These are phyloP conservation scores for Podochytrium sp. DNA, from an alignment of 192 early-diverging fungal genomes.

Conservation along the genomic window DNA sequence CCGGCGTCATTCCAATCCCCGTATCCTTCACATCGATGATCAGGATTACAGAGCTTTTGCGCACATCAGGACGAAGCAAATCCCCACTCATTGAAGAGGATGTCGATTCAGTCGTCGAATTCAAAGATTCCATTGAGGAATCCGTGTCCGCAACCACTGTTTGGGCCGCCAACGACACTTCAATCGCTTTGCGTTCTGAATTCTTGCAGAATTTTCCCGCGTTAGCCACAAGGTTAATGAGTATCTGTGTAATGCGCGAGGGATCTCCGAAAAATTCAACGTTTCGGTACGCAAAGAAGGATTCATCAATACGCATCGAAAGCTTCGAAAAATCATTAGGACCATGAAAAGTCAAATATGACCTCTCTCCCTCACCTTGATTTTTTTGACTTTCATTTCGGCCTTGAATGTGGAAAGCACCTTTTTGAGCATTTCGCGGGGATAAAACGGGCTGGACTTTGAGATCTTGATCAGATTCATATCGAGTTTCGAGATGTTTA, in stretches of 20 bases:
- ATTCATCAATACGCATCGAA: slow-evolving; percentile 41
- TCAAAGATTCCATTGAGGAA: neutral
- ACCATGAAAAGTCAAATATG: too few species aligned
- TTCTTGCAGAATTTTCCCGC: slow-evolving; percentile 59
- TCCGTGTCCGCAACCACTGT: neutral
- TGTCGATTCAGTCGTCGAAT: too few species aligned
- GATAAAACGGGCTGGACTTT: slow-evolving; percentile 30
- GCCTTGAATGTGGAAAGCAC: slow-evolving; percentile 39
- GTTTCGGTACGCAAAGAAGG: slow-evolving; percentile 41
- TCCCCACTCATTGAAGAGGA: too few species aligned
- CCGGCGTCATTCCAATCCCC: slow-evolving; percentile 41
- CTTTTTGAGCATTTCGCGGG: slow-evolving; percentile 29
- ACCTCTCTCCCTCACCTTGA: too few species aligned
- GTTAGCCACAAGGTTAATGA: slow-evolving; percentile 61
- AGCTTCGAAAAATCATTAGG: too few species aligned
- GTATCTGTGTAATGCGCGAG: slow-evolving; percentile 47
- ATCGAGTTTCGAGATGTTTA: slow-evolving; percentile 36
- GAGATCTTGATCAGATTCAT: slow-evolving; percentile 44
- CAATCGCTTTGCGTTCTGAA: slow-evolving; percentile 10
- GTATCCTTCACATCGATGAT: slow-evolving; percentile 34
- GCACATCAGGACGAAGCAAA: too few species aligned
- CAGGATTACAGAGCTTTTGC: neutral
- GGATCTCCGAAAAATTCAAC: slow-evolving; percentile 57
- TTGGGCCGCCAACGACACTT: neutral
- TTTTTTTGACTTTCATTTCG: slow-evolving; percentile 34